Conservation (phyloP, 1,284 basidiomycete genomes). For the Ustanciosporium gigantosporum region DNA sequence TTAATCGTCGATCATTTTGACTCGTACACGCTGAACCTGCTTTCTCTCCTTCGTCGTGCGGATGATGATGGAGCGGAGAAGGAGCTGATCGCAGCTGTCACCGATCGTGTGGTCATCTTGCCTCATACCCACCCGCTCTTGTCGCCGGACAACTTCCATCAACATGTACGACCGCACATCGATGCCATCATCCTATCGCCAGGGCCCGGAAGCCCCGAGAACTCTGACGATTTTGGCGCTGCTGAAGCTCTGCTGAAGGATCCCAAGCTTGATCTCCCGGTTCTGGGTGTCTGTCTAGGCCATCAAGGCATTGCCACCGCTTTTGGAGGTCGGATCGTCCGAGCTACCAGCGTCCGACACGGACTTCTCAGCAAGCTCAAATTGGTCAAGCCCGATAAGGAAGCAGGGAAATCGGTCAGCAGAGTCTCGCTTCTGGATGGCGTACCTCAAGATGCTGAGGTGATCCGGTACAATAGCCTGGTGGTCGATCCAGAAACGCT, state of each 20-base stretch:
- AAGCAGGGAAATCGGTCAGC: neutral
- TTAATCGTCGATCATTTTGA: conserved; percentile 58
- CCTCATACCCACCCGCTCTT: conserved; percentile 51
- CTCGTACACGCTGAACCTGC: conserved; percentile 58
- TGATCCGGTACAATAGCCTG: conserved; percentile 77
- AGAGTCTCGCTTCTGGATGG: conserved; percentile 69
- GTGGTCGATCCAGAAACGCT: conserved; percentile 62
- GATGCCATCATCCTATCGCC: conserved; percentile 58
- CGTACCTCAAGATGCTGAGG: conserved; percentile 67
- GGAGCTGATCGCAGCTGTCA: conserved; percentile 11
- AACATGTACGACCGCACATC: conserved; percentile 47
- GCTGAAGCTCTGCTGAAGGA: conserved; percentile 42
- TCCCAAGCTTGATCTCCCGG: conserved; percentile 65
- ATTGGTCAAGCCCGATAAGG: neutral
- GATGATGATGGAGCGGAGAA: neutral
- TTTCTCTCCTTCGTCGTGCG: conserved; percentile 38
- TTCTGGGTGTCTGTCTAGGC: conserved; percentile 88
- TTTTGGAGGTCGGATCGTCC: conserved; percentile 68
- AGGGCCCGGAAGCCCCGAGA: conserved; percentile 52
- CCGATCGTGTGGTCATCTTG: conserved; percentile 44
- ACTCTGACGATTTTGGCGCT: conserved; percentile 49
- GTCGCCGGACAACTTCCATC: conserved; percentile 21
- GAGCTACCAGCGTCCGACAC: conserved; percentile 40
- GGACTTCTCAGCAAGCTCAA: conserved; percentile 41
- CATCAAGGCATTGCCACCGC: conserved; percentile 84